A percentile compares a stretch with the other conserved stretches of the same genome.
Evolutionary conservation across 192 early-diverging fungal genomes (phyloP).

Genomic region (Backusella westeae): DNA sequence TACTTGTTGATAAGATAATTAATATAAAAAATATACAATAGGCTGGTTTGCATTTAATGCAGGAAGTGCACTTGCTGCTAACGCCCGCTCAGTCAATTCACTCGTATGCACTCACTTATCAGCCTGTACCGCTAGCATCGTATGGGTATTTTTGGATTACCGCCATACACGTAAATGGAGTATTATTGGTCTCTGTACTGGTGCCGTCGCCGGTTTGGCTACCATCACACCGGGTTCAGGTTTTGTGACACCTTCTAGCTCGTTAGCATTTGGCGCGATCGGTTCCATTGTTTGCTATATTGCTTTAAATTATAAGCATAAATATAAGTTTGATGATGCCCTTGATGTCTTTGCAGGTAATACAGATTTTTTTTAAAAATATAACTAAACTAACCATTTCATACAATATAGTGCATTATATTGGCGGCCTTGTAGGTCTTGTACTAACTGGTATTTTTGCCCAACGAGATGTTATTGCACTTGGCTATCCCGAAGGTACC

Average conservation of each 20-base stretch:
- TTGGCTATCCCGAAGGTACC: constrained; percentile 54
- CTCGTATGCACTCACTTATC: constrained; percentile 76
- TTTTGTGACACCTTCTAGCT: constrained; percentile 67
- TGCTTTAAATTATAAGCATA: constrained; percentile 60
- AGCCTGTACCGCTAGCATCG: constrained; percentile 63
- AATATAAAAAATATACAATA: background rate
- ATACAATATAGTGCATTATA: constrained; percentile 56
- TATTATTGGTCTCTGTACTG: constrained; percentile 84
- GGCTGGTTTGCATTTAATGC: constrained; percentile 94
- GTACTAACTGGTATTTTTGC: constrained; percentile 89
- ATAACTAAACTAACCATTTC: background rate
- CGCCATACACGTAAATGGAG: constrained; percentile 68
- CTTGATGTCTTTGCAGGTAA: constrained; percentile 75
- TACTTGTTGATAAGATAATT: background rate
- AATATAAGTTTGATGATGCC: constrained; percentile 72
- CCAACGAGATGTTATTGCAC: constrained; percentile 60
- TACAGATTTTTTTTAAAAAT: background rate
- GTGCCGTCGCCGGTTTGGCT: constrained; percentile 86
- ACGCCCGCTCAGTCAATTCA: constrained; percentile 71
- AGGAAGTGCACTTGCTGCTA: constrained; percentile 69
- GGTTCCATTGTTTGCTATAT: constrained; percentile 66
- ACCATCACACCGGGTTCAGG: constrained; percentile 86
- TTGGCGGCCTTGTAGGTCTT: constrained; percentile 74
- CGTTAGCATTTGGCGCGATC: constrained; percentile 74
- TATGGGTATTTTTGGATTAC: constrained; percentile 76